phyloP scores from a whole-genome alignment of 768 basidiomycete genomes.

The Mycena leptocephala region DNA sequence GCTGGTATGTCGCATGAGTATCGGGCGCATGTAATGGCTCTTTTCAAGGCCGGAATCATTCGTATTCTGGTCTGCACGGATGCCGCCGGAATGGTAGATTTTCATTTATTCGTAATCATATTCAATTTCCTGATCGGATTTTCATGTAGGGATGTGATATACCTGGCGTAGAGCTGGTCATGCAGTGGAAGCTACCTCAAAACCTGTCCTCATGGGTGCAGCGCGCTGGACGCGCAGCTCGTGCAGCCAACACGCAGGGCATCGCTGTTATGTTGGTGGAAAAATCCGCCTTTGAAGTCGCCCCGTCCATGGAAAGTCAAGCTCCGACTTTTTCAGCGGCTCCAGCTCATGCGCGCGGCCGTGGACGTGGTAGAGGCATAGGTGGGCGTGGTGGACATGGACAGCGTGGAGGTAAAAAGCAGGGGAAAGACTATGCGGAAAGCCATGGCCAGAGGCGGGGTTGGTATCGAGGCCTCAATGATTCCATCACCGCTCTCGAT shows the following conservation, averaged over 20 bases:
- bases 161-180: slow-evolving; percentile 52
- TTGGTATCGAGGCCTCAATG: not conserved
- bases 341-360: not conserved
- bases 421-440: not conserved
- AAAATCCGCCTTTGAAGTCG: slow-evolving; percentile 3
- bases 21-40: slow-evolving; percentile 39
- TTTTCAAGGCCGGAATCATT: slow-evolving; percentile 44
- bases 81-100: slow-evolving; percentile 53
- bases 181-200: slow-evolving; percentile 54
- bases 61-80: slow-evolving; percentile 55
- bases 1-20: slow-evolving; percentile 39
- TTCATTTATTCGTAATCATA: too few relatives aligned
- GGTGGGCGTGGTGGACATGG: not conserved
- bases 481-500: not conserved
- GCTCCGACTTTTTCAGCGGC: not conserved
- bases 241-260: slow-evolving; percentile 34
- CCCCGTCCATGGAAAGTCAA: not conserved
- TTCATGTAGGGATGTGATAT: slow-evolving; percentile 35
- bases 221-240: slow-evolving; percentile 51
- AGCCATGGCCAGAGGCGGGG: not conserved
- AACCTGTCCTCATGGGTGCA: slow-evolving; percentile 51
- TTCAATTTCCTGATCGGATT: not conserved
- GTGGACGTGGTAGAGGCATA: not conserved
- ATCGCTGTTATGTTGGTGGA: slow-evolving; percentile 48
- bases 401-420: not conserved